These are phyloP conservation scores for Tritrichomonas musculus DNA, from an alignment of 208 protist genomes.

Conservation along the genomic window DNA sequence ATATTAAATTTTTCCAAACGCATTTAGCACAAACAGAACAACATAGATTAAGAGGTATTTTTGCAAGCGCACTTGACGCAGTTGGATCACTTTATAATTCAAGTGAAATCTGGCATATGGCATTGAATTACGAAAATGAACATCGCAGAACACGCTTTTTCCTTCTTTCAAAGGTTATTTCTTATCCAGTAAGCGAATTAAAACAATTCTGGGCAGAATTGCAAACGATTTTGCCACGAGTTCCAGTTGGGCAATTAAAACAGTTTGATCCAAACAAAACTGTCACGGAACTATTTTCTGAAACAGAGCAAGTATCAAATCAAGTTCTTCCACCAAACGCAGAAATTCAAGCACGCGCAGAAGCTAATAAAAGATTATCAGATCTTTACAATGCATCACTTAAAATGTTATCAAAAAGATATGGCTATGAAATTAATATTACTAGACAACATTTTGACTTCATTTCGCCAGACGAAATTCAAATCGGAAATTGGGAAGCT, in stretches of 20 bases:
- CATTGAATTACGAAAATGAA: neutral
- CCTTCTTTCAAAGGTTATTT: neutral
- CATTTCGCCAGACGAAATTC: neutral
- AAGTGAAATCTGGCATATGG: neutral
- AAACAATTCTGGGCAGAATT: neutral
- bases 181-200: neutral
- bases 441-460: neutral
- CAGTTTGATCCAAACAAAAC: no score
- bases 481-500: neutral
- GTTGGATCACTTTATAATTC: neutral
- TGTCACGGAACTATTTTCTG: no score
- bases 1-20: neutral
- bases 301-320: no score
- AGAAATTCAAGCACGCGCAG: no score
- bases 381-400: no score
- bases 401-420: no score
- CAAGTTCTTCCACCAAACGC: no score
- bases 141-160: neutral
- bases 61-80: neutral
- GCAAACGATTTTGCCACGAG: neutral
- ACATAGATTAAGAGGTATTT: neutral
- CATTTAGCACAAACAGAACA: neutral
- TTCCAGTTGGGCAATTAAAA: no score
- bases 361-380: no score
- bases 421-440: neutral